Conservation (phyloP, 345 rosid species). For the Sisymbrium altissimum region DNA sequence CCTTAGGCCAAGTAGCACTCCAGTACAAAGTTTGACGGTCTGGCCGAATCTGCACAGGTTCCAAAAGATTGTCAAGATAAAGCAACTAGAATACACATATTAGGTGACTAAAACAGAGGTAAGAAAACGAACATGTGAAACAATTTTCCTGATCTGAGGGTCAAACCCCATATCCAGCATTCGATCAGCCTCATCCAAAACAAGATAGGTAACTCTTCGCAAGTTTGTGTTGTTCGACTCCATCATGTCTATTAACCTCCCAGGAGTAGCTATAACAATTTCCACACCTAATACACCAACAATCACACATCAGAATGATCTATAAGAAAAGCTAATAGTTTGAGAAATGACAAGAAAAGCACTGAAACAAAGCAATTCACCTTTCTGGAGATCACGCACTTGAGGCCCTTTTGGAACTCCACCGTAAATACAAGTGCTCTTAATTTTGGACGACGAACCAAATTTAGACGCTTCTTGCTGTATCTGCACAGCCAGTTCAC, state of each 20-base stretch:
- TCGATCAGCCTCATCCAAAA: slow-evolving; percentile 98
- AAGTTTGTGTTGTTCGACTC: slow-evolving; percentile 93
- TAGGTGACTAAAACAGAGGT: background rate
- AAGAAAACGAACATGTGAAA: slow-evolving; percentile 62
- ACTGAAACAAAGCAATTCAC: slow-evolving; percentile 46
- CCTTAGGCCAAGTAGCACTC: slow-evolving; percentile 99
- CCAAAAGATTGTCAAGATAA: slow-evolving; percentile 1
- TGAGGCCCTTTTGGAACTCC: slow-evolving; percentile 99
- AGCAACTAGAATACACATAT: background rate
- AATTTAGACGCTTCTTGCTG: slow-evolving; percentile 97
- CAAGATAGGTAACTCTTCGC: slow-evolving; percentile 95
- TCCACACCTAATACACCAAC: slow-evolving; percentile 64
- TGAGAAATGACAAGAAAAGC: background rate
- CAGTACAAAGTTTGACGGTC: slow-evolving; percentile 98
- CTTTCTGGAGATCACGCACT: slow-evolving; percentile 99
- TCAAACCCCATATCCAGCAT: slow-evolving; percentile 99
- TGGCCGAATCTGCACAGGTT: slow-evolving; percentile 70
- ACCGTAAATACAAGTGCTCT: slow-evolving; percentile 92
- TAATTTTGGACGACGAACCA: slow-evolving; percentile 92
- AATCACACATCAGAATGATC: background rate
- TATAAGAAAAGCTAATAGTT: background rate
- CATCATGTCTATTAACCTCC: slow-evolving; percentile 98
- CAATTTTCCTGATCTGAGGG: slow-evolving; percentile 89
- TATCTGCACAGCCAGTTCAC: slow-evolving; percentile 99
- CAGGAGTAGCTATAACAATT: slow-evolving; percentile 98